A percentile compares a stretch with the other conserved stretches of the same genome.
Conservation (phyloP, 2,329 filamentous ascomycete genomes). For the Colletotrichum orchidophilum region DNA sequence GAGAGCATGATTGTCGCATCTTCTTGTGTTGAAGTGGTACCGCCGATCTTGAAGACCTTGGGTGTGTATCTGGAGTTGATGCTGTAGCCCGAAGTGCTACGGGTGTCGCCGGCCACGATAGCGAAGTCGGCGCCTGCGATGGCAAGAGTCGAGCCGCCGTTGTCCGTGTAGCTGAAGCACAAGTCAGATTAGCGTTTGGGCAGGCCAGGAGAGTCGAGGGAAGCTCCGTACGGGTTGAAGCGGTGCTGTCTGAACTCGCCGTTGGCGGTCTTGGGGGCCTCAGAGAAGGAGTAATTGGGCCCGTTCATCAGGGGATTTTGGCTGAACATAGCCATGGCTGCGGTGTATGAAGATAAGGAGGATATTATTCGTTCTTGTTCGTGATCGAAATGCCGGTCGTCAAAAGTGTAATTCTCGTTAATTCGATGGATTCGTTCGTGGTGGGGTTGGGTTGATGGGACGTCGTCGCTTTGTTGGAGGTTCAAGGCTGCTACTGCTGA, state of each 20-base stretch:
- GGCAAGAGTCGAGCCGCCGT: constrained; percentile 94
- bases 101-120: constrained; percentile 96
- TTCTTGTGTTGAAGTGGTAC: constrained; percentile 84
- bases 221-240: constrained; percentile 83
- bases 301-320: constrained; percentile 76
- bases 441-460: constrained; percentile 11
- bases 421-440: constrained; percentile 31
- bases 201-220: not conserved
- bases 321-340: constrained; percentile 73
- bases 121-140: constrained; percentile 95
- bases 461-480: constrained; percentile 23
- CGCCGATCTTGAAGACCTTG: constrained; percentile 97
- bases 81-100: constrained; percentile 95
- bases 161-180: constrained; percentile 86
- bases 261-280: constrained; percentile 62
- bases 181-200: constrained; percentile 23
- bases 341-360: constrained; percentile 25
- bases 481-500: constrained; percentile 35
- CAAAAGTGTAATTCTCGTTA: not conserved
- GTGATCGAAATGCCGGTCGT: not conserved
- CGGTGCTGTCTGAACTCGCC: constrained; percentile 76
- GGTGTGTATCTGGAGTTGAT: constrained; percentile 97
- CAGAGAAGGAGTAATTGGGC: constrained; percentile 75
- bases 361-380: not conserved
- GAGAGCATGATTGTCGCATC: constrained; percentile 90